Evolutionary conservation across 1,284 basidiomycete genomes (phyloP), one percentile per base, ranked within the genome.

Genomic region (Mycena sp.): DNA sequence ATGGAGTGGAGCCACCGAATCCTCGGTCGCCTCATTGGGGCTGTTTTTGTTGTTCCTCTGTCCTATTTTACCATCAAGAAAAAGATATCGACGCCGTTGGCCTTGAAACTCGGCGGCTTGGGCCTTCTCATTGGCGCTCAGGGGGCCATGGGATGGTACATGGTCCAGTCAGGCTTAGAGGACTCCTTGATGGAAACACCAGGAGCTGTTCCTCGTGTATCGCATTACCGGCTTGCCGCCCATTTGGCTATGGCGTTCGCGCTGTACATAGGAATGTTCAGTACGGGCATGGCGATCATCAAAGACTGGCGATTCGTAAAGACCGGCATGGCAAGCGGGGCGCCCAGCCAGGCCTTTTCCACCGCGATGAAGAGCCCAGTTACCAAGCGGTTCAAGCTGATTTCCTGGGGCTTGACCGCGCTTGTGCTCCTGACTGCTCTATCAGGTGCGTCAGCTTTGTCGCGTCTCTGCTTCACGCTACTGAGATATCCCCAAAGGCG

Each of bases 1-100:
- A 98, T 97, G 98, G 98, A 99, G 85, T 99, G 96, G 95, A 88
- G 89, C 2, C 98, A 99, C 78, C 93, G 98, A 43, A 83, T 98
- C 55, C 88, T 99, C 51, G 98, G 98, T 17, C 92, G 98, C 58
- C 77, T 96, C 64, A 92, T 99, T 66, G 98, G 98, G 30, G 64
- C 89, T 56, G 86, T 85, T 44, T 96, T 96, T 75, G 85, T 96
- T 70, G 79, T 89, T 54, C 92, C 96, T 40, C 80, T 95, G 61
- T 80, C 87, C 59, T 94, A 96, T 83, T 96, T 96, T 78, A 81
- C 86, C 59, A 63, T 87, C 46, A 86, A 88, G 52, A 89, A 87
- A 73, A 84, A 86, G 67, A 87, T 96, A 28, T 83, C 92, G 12
- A 79, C 81, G 5, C 76, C 84, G 0, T 82, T 94, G 57, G 86